These are phyloP conservation scores for Hyphopichia pseudoburtonii DNA, from an alignment of 1,139 yeast species.

Conservation along the genomic window DNA sequence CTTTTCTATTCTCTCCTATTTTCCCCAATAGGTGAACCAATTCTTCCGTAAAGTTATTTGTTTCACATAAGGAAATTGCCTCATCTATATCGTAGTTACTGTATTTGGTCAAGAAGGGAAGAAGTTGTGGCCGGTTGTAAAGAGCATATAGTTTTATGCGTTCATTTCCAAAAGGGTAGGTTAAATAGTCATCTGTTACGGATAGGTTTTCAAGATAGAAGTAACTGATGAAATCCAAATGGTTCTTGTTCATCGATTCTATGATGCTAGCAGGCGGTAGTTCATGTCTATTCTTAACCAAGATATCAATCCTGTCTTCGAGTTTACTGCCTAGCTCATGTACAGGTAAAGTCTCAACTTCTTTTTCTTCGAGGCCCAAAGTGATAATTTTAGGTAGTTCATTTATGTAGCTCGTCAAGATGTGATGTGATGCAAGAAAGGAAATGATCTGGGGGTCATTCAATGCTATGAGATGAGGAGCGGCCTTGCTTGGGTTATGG, in stretches of 20 bases:
- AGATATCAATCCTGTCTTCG: constrained; percentile 48
- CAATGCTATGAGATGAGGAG: constrained; percentile 57
- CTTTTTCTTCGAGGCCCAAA: constrained; percentile 36
- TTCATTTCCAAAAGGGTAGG: constrained; percentile 62
- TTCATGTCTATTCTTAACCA: constrained; percentile 68
- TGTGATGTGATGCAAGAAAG: constrained; percentile 60
- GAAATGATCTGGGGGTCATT: constrained; percentile 56
- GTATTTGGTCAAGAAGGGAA: constrained; percentile 46
- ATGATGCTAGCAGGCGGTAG: constrained; percentile 54
- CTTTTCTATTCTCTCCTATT: constrained; percentile 77
- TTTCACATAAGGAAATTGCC: constrained; percentile 67
- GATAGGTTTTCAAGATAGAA: constrained; percentile 58
- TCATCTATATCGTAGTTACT: constrained; percentile 65
- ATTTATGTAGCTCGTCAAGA: constrained; percentile 50
- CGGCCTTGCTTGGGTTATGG: constrained; percentile 62
- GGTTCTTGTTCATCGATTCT: constrained; percentile 39
- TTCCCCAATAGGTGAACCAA: constrained; percentile 79
- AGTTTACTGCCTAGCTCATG: constrained; percentile 41
- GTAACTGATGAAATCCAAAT: constrained; percentile 57
- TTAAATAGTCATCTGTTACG: constrained; percentile 52
- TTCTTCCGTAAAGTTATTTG: constrained; percentile 56
- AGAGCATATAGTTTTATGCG: constrained; percentile 65
- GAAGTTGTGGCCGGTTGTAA: constrained; percentile 52
- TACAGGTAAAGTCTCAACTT: constrained; percentile 40
- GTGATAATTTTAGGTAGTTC: constrained; percentile 55